Conservation (phyloP, 2,329 filamentous ascomycete species). For the Curvularia sp. region DNA sequence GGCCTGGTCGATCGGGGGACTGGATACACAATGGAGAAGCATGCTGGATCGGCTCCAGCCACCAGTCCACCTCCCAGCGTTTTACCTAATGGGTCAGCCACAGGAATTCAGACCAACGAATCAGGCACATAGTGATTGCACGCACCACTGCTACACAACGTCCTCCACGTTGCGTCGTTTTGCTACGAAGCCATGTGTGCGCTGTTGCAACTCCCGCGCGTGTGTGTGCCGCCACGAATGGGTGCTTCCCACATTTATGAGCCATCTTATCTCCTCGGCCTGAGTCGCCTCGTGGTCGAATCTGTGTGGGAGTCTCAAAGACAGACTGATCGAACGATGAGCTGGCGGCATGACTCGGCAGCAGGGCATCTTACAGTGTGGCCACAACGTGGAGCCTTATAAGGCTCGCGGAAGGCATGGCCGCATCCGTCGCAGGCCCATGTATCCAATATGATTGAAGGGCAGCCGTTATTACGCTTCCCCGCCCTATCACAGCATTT, state of each 20-base stretch:
- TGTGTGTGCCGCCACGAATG: not conserved
- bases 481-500: slow-evolving; percentile 12
- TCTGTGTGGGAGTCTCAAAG: slow-evolving; percentile 19
- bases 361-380: slow-evolving; percentile 6
- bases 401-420: slow-evolving; percentile 14
- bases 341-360: slow-evolving; percentile 28
- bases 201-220: slow-evolving; percentile 1
- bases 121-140: slow-evolving; percentile 23
- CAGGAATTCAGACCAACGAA: slow-evolving; percentile 32
- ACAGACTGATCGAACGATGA: slow-evolving; percentile 24
- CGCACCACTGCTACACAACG: slow-evolving; percentile 12
- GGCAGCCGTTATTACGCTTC: slow-evolving; percentile 12
- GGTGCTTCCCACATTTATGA: not conserved
- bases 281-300: slow-evolving; percentile 21
- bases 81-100: slow-evolving; percentile 28
- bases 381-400: slow-evolving; percentile 12
- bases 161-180: not conserved
- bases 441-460: slow-evolving; percentile 18
- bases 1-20: slow-evolving; percentile 76
- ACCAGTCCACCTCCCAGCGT: slow-evolving; percentile 19
- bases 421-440: slow-evolving; percentile 18
- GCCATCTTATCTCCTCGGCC: slow-evolving; percentile 15
- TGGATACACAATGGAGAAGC: slow-evolving; percentile 61
- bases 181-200: not conserved
- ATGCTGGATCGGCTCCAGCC: slow-evolving; percentile 30